These are phyloP conservation scores for Tieghemostelium lacteum DNA, from an alignment of 78 protist species.

Conservation along the genomic window DNA sequence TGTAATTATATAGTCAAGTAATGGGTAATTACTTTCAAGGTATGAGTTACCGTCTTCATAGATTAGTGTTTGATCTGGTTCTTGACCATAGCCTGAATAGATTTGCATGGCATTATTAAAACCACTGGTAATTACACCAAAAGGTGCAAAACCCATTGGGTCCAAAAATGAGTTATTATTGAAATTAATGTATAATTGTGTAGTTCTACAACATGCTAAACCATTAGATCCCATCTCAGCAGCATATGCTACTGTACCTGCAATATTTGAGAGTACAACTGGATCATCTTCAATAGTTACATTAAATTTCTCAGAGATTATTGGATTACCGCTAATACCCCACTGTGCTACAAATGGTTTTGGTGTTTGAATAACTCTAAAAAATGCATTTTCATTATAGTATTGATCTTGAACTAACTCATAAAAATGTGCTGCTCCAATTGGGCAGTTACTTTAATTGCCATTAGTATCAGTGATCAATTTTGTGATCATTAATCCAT, in stretches of 20 bases:
- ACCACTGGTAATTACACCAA: conserved; percentile 48
- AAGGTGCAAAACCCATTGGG: conserved; percentile 24
- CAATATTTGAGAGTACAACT: conserved; percentile 32
- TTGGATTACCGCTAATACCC: conserved; percentile 76
- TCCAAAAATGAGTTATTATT: conserved; percentile 81
- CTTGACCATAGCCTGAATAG: conserved; percentile 66
- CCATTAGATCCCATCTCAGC: conserved; percentile 52
- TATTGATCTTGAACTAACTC: conserved; percentile 1
- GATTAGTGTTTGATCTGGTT: conserved; percentile 70
- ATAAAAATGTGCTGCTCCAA: conserved; percentile 17
- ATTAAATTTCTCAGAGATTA: conserved; percentile 55
- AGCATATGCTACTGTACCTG: conserved; percentile 70
- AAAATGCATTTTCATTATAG: conserved; percentile 78
- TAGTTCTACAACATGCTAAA: conserved; percentile 73
- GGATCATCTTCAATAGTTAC: conserved; percentile 67
- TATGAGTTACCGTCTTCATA: conserved; percentile 68
- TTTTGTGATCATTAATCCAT: too few species aligned
- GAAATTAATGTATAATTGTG: conserved; percentile 86
- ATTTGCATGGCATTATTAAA: conserved; percentile 16
- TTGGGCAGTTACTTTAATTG: conserved; percentile 8
- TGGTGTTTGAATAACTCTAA: conserved; percentile 82
- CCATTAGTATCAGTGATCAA: background rate
- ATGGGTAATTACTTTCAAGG: conserved; percentile 62
- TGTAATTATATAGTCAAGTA: conserved; percentile 26
- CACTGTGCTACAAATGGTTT: conserved; percentile 80